These are phyloP conservation scores for Helicocarpus griseus DNA, from an alignment of 2,329 filamentous ascomycete genomes.

Conservation along the genomic window DNA sequence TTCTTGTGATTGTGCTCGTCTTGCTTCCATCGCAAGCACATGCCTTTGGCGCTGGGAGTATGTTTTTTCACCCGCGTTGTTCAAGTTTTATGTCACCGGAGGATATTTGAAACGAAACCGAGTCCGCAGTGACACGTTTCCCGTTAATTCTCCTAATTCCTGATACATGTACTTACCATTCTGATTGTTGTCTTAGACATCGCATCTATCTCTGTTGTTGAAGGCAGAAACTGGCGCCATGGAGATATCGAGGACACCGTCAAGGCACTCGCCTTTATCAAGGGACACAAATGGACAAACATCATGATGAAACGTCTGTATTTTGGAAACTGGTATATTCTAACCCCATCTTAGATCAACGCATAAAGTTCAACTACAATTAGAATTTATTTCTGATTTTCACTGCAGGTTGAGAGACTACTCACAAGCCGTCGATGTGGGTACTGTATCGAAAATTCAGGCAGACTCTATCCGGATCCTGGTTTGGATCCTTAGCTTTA, in stretches of 20 bases:
- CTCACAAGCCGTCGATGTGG: slow-evolving; percentile 72
- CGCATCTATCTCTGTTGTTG: slow-evolving; percentile 40
- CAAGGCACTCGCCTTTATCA: slow-evolving; percentile 64
- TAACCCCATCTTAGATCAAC: neutral
- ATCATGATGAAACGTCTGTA: slow-evolving; percentile 70
- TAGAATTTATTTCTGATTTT: no score
- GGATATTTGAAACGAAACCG: no score
- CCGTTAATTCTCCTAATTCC: no score
- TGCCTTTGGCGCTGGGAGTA: slow-evolving; percentile 38
- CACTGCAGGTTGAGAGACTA: slow-evolving; percentile 57
- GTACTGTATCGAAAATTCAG: slow-evolving; percentile 67
- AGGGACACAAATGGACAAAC: slow-evolving; percentile 76
- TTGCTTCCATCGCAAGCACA: slow-evolving; percentile 30
- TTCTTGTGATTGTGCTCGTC: slow-evolving; percentile 27
- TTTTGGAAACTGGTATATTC: slow-evolving; percentile 64
- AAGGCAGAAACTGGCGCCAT: slow-evolving; percentile 45
- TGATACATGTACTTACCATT: neutral
- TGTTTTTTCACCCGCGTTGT: slow-evolving; percentile 10
- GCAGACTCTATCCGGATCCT: slow-evolving; percentile 69
- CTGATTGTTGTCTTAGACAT: slow-evolving; percentile 26
- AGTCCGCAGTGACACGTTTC: no score
- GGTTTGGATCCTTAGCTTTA: slow-evolving; percentile 72
- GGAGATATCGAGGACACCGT: slow-evolving; percentile 73
- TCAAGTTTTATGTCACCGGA: neutral
- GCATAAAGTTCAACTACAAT: neutral